Evolutionary conservation across 164 flowering plant genomes (phyloP), one percentile per base, ranked within the genome.

Genomic region (Nymphaea colorata): DNA sequence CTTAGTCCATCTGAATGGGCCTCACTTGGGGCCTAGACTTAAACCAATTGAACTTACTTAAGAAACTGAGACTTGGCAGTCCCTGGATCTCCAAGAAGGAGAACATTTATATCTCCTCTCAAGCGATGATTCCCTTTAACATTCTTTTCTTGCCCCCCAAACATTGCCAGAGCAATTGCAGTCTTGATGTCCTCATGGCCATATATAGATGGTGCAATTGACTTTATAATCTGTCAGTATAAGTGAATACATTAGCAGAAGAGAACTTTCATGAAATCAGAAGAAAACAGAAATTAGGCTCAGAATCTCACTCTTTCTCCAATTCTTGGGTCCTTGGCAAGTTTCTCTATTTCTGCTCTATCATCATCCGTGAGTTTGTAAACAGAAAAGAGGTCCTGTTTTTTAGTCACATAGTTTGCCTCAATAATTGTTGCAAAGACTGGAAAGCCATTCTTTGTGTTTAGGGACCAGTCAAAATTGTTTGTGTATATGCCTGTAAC

Each of bases 51-150:
- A 61, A 15, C 91, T 78, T 82, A 94, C 99, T 94, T 94, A 65
- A 94, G 91, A 71, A 94, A 90, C 70, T 94, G 99, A n/a, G 99
- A 91, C 70, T 94, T 94, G 44, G 98, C 99, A 12, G 99, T 94
- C 63, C 98, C 98, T 5, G 99, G 99, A 79, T 94, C 99, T 59
- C 99, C 99, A 41, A 91, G 78, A 17, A 94, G 91, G 67, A 94
- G 96, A 62, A 94, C 90, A 80, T 94, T 94, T 65, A 94, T 91
- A 72, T 94, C 99, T 4, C 99, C 99, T 66, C 98, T 81, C 70
- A 94, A 72, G 12, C 98, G 74, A 69, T 94, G 99, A 68, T 92
- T 94, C 67, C 99, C 99, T 78, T 87, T 76, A 42, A 91, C 94
- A 83, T 90, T 91, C 77, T 94, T 94, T 75, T 88, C 99, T 74